Percentiles rank a stretch among this genome's conserved stretches.
Conservation (phyloP, 2,329 filamentous ascomycete species). For the Monosporascus sp. region DNA sequence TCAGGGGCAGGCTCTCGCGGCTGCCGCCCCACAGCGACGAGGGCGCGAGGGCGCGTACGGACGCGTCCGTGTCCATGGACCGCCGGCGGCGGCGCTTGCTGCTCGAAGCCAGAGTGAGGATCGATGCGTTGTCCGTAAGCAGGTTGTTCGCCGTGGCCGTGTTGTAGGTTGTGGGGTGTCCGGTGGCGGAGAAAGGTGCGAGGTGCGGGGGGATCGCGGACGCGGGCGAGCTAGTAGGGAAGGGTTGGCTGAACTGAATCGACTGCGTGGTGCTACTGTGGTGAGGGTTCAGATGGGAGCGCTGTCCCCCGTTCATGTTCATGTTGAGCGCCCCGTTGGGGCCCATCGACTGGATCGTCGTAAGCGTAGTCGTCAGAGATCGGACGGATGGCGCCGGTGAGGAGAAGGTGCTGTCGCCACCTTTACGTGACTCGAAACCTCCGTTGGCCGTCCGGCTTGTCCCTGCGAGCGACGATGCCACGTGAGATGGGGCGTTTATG, state of each 20-base stretch:
- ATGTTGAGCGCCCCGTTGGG: constrained; percentile 43
- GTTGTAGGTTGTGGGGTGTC: constrained; percentile 65
- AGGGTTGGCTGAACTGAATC: constrained; percentile 62
- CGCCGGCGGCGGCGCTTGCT: constrained; percentile 72
- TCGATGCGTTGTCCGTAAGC: constrained; percentile 79
- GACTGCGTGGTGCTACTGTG: constrained; percentile 33
- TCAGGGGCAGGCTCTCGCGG: constrained; percentile 73
- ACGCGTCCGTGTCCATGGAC: constrained; percentile 81
- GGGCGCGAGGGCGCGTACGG: constrained; percentile 76
- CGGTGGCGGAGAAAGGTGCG: constrained; percentile 34
- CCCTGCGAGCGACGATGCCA: constrained; percentile 60
- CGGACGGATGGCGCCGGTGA: constrained; percentile 76
- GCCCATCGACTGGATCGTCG: constrained; percentile 74
- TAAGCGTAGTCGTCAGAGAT: constrained; percentile 77
- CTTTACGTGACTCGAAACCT: constrained; percentile 62
- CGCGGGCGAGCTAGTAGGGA: constrained; percentile 58
- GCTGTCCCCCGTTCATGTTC: constrained; percentile 31
- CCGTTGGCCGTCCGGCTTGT: constrained; percentile 67
- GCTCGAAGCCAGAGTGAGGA: constrained; percentile 77
- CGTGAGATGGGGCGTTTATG: constrained; percentile 70
- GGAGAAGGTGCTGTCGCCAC: constrained; percentile 72
- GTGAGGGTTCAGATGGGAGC: constrained; percentile 34
- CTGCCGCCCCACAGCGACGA: constrained; percentile 78
- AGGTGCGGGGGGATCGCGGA: constrained; percentile 70
- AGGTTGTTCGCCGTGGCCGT: constrained; percentile 78